Conservation (phyloP, 345 rosid species). For the Moringa oleifera region DNA sequence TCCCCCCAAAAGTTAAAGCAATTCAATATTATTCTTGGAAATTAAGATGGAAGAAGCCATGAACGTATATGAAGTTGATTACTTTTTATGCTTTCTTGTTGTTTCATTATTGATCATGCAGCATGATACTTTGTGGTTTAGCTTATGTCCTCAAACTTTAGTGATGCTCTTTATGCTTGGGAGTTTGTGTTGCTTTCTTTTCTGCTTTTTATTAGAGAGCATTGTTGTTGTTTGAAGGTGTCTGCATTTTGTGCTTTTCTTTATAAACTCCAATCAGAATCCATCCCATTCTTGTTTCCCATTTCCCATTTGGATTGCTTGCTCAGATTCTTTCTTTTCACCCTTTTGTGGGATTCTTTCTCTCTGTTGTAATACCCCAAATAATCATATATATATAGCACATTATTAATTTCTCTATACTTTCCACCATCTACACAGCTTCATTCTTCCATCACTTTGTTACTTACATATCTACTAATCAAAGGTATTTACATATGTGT, state of each 20-base stretch:
- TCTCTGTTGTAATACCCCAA: too few relatives aligned
- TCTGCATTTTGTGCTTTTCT: constrained; percentile 32
- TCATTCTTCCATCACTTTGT: too few relatives aligned
- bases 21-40: too few relatives aligned
- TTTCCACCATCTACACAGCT: too few relatives aligned
- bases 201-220: constrained; percentile 18
- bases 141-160: constrained; percentile 10
- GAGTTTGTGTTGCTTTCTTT: constrained; percentile 43
- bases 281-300: not conserved
- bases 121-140: constrained; percentile 20
- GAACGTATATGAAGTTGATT: constrained; percentile 8
- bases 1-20: too few relatives aligned
- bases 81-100: too few relatives aligned
- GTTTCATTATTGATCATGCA: too few relatives aligned
- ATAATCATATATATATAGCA: too few relatives aligned
- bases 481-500: too few relatives aligned
- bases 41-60: too few relatives aligned
- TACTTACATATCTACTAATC: too few relatives aligned
- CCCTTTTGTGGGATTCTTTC: not conserved
- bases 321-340: constrained; percentile 19
- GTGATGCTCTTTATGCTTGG: constrained; percentile 32
- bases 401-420: too few relatives aligned
- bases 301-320: constrained; percentile 29
- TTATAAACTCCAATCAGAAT: constrained; percentile 10
- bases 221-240: constrained; percentile 58